Evolutionary conservation across 495 filamentous ascomycete genomes (phyloP), one percentile per base, ranked within the genome.

Genomic region (Symbiotaphrina buchneri): DNA sequence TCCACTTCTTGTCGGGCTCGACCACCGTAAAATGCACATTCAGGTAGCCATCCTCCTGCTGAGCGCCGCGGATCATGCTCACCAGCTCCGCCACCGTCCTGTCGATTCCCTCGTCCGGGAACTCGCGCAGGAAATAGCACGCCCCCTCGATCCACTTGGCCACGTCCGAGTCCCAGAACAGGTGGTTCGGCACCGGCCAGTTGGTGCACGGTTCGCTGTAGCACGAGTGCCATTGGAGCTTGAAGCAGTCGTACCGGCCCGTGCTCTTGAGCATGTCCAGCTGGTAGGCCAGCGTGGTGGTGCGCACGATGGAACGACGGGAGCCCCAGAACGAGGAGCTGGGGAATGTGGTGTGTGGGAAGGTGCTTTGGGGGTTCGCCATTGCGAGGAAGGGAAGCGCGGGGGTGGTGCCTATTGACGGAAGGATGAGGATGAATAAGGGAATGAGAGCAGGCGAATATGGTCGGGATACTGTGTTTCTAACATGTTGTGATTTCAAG

Each of bases 131-230:
- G 32, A 69, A 53, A 27, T 69, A 69, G 36, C 59, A 67, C 1
- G 65, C 65, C 4, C 59, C 62, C 44, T 70, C 66, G 25, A 69
- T 60, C 59, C 62, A 68, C 41, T 70, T 69, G 4, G 57, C 62
- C 8, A 70, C 48, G 43, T 70, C 66, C 18, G 59, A 64, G 36
- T 70, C 66, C 63, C 61, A 71, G 41, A 68, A 68, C 24, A 61
- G 46, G 27, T 63, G 61, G 20, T 56, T 54, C 0, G 62, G 61
- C 18, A 63, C 46, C 0, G 64, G 64, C 53, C 57, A 65, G 6
- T 52, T 40, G 1, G 47, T 49, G 6, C 49, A 48, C 32, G 51
- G 47, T 21, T 63, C 52, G n/a, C 45, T 45, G 38, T 68, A 66
- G 17, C 44, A 44, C 1, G 56, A 51, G 31, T 66, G 58, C 56